phyloP scores from a whole-genome alignment of 768 basidiomycete genomes.

The Psilocybe subaeruginosa region DNA sequence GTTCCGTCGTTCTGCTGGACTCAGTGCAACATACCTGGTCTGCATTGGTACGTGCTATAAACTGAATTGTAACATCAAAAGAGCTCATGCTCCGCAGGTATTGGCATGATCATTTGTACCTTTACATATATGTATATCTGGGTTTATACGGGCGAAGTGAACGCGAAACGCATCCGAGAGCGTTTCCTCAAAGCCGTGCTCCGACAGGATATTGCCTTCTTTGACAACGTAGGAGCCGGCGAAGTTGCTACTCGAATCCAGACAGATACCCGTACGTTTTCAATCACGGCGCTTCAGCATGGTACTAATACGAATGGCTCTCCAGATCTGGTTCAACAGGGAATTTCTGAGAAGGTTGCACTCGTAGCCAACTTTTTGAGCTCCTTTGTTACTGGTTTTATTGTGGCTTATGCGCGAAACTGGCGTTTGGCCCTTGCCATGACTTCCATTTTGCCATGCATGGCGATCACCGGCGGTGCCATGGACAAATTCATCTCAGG shows the following conservation, averaged over 20 bases:
- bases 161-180: constrained; percentile 84
- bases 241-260: constrained; percentile 94
- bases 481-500: constrained; percentile 71
- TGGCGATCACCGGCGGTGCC: constrained; percentile 68
- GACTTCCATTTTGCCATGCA: constrained; percentile 83
- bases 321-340: constrained; percentile 86
- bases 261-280: constrained; percentile 74
- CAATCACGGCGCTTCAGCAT: not conserved
- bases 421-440: constrained; percentile 88
- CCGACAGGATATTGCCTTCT: constrained; percentile 87
- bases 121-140: constrained; percentile 72
- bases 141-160: constrained; percentile 79
- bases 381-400: constrained; percentile 81
- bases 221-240: constrained; percentile 90
- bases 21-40: constrained; percentile 66
- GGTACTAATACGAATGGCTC: not conserved
- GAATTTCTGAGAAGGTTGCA: constrained; percentile 88
- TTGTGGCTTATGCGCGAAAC: constrained; percentile 65
- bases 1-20: constrained; percentile 57
- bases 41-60: constrained; percentile 55
- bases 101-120: constrained; percentile 77
- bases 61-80: not conserved
- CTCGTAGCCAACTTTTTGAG: constrained; percentile 63
- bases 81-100: constrained; percentile 42
- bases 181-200: constrained; percentile 78